Conservation (phyloP, 345 rosid species). For the Arabis hirsuta region DNA sequence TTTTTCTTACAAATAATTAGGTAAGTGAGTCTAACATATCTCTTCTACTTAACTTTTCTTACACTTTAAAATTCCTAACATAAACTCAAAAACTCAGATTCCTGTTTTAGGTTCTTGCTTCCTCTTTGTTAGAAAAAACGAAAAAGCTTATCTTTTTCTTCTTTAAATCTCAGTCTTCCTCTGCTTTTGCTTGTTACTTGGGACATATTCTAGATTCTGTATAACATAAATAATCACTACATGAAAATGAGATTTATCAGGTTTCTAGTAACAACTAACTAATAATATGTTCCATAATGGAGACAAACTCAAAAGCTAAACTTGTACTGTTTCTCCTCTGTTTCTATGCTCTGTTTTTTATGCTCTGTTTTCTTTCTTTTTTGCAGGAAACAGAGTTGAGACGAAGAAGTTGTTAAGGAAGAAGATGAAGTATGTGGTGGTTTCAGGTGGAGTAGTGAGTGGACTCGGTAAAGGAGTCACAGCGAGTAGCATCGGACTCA, state of each 20-base stretch:
- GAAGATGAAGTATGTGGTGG: slow-evolving; percentile 63
- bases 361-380: not conserved
- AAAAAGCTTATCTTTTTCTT: not conserved
- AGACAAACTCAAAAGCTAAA: slow-evolving; percentile 10
- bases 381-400: slow-evolving; percentile 27
- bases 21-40: slow-evolving; percentile 19
- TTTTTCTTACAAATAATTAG: slow-evolving; percentile 2
- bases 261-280: no score
- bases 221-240: not conserved
- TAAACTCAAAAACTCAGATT: slow-evolving; percentile 30
- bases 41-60: not conserved
- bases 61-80: slow-evolving; percentile 22
- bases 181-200: slow-evolving; percentile 15
- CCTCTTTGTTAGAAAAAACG: slow-evolving; percentile 1
- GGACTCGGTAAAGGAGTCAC: slow-evolving; percentile 72
- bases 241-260: no score
- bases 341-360: slow-evolving; percentile 27
- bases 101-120: not conserved
- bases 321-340: slow-evolving; percentile 16
- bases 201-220: not conserved
- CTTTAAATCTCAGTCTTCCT: not conserved
- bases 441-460: slow-evolving; percentile 68
- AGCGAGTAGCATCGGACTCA: slow-evolving; percentile 64
- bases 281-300: no score
- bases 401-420: not conserved